phyloP scores from a whole-genome alignment of 106 monocot genomes.

The Dioscorea alata region DNA sequence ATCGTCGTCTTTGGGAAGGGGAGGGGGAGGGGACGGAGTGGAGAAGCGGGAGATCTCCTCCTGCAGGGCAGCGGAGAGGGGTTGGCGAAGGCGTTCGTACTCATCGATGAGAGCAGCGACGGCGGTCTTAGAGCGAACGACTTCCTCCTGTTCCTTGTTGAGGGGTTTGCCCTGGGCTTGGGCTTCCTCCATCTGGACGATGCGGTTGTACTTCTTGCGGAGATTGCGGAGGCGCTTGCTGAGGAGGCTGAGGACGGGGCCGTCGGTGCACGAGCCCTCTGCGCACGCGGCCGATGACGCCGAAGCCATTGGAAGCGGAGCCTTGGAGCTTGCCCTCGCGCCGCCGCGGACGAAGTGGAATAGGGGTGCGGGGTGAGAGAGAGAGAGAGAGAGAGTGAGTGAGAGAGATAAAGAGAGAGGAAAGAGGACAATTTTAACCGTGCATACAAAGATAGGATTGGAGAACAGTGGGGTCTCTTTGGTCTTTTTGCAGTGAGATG shows the following conservation, averaged over 20 bases:
- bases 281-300: slow-evolving; percentile 8
- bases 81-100: slow-evolving; percentile 67
- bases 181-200: slow-evolving; percentile 75
- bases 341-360: no score
- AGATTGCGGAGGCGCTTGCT: slow-evolving; percentile 81
- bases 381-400: no score
- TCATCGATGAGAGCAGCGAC: slow-evolving; percentile 76
- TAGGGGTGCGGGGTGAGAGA: no score
- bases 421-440: no score
- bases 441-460: no score
- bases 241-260: slow-evolving; percentile 71
- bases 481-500: no score
- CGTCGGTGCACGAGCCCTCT: slow-evolving; percentile 29
- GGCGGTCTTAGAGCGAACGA: slow-evolving; percentile 69
- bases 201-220: slow-evolving; percentile 88
- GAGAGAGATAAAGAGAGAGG: no score
- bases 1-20: neutral
- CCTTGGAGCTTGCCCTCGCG: no score
- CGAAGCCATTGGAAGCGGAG: no score
- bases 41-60: slow-evolving; percentile 46
- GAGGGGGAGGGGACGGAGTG: slow-evolving; percentile 5
- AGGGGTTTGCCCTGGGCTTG: slow-evolving; percentile 65
- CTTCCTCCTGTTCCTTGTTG: slow-evolving; percentile 89
- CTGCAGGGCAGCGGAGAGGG: slow-evolving; percentile 57
- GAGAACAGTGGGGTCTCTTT: no score